phyloP scores from a whole-genome alignment of 345 rosid species.

The Anastatica hierochuntica region DNA sequence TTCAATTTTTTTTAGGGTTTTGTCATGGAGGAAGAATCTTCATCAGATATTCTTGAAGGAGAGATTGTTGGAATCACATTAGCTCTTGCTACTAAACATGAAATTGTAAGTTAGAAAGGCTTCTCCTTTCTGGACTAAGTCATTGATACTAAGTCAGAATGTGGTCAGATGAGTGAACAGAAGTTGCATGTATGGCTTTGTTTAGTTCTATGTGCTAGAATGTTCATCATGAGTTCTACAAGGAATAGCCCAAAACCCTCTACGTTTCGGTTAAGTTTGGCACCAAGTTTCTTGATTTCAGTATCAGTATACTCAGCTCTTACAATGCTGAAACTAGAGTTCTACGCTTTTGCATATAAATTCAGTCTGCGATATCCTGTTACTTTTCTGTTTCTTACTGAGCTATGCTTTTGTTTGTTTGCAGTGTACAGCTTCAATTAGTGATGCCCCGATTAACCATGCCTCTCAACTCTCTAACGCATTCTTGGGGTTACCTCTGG shows the following conservation, averaged over 20 bases:
- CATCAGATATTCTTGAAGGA: constrained; percentile 39
- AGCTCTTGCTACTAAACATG: constrained; percentile 53
- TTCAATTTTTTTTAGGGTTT: constrained; percentile 3
- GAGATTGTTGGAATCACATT: constrained; percentile 63
- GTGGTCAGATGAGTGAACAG: too few relatives aligned
- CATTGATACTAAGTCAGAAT: too few relatives aligned
- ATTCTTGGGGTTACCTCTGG: constrained; percentile 85
- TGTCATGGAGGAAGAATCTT: constrained; percentile 46
- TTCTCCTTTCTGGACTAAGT: not conserved
- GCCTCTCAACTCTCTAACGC: constrained; percentile 70
- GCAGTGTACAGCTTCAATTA: constrained; percentile 63
- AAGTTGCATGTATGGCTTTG: too few relatives aligned
- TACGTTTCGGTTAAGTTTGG: not conserved
- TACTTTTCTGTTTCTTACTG: constrained; percentile 1
- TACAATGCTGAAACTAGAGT: not conserved
- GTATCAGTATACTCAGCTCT: not conserved
- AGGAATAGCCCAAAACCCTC: not conserved
- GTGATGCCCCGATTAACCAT: constrained; percentile 61
- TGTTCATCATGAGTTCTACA: not conserved
- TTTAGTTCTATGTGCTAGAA: too few relatives aligned
- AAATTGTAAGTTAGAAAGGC: constrained; percentile 53
- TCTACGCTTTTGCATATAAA: not conserved
- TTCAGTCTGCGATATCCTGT: not conserved
- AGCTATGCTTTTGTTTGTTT: not conserved
- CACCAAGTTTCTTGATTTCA: not conserved